Evolutionary conservation across 2,329 filamentous ascomycete species (phyloP).

Genomic region (Blastomyces gilchristii): DNA sequence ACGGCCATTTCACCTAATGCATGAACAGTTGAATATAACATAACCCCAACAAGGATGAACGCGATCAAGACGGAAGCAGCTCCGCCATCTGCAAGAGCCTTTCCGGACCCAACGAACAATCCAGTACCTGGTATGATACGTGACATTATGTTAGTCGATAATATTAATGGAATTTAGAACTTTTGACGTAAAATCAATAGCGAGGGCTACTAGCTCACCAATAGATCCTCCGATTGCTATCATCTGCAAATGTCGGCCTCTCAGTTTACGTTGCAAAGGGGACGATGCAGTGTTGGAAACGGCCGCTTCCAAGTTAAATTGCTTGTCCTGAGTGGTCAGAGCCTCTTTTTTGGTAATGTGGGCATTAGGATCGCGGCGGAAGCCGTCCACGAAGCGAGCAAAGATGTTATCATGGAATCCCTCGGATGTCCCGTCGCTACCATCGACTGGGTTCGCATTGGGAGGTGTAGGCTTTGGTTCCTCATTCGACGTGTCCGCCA

Average conservation of each 20-base stretch:
- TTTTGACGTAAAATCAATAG: neutral
- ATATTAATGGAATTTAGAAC: neutral
- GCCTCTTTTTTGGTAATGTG: conserved; percentile 12
- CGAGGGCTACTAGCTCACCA: conserved; percentile 20
- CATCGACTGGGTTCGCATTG: neutral
- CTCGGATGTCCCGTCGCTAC: neutral
- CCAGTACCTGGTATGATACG: conserved; percentile 27
- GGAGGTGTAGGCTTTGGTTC: neutral
- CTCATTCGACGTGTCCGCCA: neutral
- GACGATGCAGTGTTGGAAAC: conserved; percentile 21
- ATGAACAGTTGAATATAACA: conserved; percentile 60
- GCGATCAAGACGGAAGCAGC: conserved; percentile 37
- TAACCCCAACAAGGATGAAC: conserved; percentile 35
- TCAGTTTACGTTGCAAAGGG: conserved; percentile 27
- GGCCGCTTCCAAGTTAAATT: conserved; percentile 22
- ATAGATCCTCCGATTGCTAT: conserved; percentile 52
- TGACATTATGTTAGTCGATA: neutral
- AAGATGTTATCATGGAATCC: neutral
- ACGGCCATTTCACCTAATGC: conserved; percentile 42
- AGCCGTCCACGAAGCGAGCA: conserved; percentile 17
- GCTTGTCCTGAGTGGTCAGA: conserved; percentile 11
- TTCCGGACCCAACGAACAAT: conserved; percentile 34
- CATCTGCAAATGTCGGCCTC: conserved; percentile 48
- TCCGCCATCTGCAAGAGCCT: conserved; percentile 30
- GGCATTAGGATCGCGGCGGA: conserved; percentile 24